Conservation (phyloP, 306 rosid species). For the Cotoneaster glaucophyllus region DNA sequence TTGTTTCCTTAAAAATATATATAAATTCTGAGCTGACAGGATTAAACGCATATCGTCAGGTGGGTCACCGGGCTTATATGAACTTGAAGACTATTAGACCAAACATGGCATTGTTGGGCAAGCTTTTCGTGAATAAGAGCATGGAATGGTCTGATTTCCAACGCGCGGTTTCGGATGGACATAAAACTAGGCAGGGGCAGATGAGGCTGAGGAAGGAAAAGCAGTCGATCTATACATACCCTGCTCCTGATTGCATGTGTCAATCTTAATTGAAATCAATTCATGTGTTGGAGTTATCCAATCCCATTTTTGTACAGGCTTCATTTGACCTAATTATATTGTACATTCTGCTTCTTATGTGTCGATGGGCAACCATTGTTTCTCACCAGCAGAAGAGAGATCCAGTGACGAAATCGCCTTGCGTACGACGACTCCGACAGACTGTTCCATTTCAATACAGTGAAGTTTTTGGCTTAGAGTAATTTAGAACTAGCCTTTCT, state of each 20-base stretch:
- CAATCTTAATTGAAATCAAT: conserved; percentile 7
- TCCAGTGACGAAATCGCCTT: background rate
- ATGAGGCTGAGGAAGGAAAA: conserved; percentile 67
- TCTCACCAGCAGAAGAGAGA: background rate
- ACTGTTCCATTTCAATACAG: background rate
- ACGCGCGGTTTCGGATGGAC: conserved; percentile 60
- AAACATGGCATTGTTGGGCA: conserved; percentile 76
- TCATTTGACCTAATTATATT: background rate
- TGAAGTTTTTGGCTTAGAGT: too few species aligned
- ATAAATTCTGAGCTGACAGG: background rate
- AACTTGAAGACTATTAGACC: conserved; percentile 88
- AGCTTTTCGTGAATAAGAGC: conserved; percentile 64
- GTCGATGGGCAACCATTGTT: background rate
- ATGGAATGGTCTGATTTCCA: conserved; percentile 75
- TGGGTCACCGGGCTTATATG: conserved; percentile 76
- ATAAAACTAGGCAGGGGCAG: conserved; percentile 80
- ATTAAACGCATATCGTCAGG: conserved; percentile 40
- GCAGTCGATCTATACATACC: conserved; percentile 89
- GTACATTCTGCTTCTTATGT: background rate
- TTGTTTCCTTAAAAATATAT: background rate
- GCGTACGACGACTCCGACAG: background rate
- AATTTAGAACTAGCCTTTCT: too few species aligned
- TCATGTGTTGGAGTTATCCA: background rate
- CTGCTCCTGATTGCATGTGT: conserved; percentile 96
- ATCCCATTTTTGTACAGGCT: background rate